Percentiles rank a stretch among this genome's conserved stretches.
These are phyloP conservation scores for Penicillium sumatraense DNA, from an alignment of 2,329 filamentous ascomycete genomes.

Conservation along the genomic window DNA sequence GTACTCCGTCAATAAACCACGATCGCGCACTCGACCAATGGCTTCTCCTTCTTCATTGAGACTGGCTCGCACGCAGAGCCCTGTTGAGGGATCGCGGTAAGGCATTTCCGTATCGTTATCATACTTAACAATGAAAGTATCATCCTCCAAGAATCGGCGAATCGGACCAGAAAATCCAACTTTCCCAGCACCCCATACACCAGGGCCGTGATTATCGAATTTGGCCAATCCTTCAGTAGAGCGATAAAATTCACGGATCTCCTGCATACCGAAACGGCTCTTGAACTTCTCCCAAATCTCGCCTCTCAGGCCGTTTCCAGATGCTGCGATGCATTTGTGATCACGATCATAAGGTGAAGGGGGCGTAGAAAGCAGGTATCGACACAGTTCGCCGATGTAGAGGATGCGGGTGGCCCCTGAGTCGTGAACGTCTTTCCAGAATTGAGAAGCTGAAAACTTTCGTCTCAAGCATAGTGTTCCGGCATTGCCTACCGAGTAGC, in stretches of 20 bases:
- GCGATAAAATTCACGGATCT: conserved; percentile 55
- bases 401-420: conserved; percentile 49
- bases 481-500: conserved; percentile 44
- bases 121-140: conserved; percentile 49
- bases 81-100: conserved; percentile 49
- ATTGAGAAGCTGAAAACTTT: conserved; percentile 52
- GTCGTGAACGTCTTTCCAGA: conserved; percentile 52
- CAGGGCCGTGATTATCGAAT: conserved; percentile 50
- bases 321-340: conserved; percentile 50
- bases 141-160: conserved; percentile 45
- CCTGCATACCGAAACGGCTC: conserved; percentile 47
- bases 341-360: conserved; percentile 50
- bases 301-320: conserved; percentile 53
- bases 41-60: conserved; percentile 51
- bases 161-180: conserved; percentile 51
- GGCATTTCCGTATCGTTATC: conserved; percentile 48
- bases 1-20: conserved; percentile 48
- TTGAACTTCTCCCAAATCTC: conserved; percentile 57
- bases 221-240: conserved; percentile 54
- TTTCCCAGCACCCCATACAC: conserved; percentile 48
- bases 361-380: conserved; percentile 53
- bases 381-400: conserved; percentile 55
- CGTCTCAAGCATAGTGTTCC: conserved; percentile 50
- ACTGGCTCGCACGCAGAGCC: conserved; percentile 45
- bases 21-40: conserved; percentile 49